These are phyloP conservation scores for Cryptococcus maquisensis DNA, from an alignment of 1,284 basidiomycete species.

Conservation along the genomic window DNA sequence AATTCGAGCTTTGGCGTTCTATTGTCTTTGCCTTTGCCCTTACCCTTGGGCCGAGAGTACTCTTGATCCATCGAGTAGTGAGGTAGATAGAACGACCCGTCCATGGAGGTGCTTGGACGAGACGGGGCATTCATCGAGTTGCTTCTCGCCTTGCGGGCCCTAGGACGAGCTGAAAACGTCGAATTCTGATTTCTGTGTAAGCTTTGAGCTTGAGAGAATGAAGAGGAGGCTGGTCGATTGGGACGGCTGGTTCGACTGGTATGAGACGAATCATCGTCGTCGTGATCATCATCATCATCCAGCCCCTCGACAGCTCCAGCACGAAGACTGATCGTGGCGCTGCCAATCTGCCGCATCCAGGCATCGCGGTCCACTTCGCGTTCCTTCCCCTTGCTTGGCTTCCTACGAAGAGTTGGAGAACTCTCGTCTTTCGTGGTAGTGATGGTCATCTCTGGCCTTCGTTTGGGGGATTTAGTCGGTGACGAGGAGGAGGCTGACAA, in stretches of 20 bases:
- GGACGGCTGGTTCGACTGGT: neutral
- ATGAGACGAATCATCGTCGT: neutral
- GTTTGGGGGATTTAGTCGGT: constrained; percentile 12
- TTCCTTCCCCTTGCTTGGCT: constrained; percentile 13
- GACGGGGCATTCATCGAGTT: constrained; percentile 31
- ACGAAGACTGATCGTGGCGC: constrained; percentile 31
- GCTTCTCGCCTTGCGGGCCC: constrained; percentile 18
- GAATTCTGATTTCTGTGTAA: neutral
- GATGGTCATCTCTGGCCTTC: neutral
- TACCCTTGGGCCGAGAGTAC: constrained; percentile 31
- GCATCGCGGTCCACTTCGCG: constrained; percentile 2
- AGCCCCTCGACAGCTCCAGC: constrained; percentile 14
- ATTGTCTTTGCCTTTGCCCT: neutral
- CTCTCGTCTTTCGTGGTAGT: neutral
- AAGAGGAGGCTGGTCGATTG: neutral
- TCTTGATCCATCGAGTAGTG: constrained; percentile 47
- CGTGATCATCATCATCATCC: constrained; percentile 18
- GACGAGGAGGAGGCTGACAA: constrained; percentile 5
- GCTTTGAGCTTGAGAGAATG: neutral
- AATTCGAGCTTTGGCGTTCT: constrained; percentile 34
- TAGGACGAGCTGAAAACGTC: neutral
- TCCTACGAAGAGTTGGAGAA: constrained; percentile 4
- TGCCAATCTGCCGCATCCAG: constrained; percentile 22
- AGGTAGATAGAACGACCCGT: constrained; percentile 34
- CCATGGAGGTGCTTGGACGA: constrained; percentile 2